These are phyloP conservation scores for Mariannaea sp. DNA, from an alignment of 2,329 filamentous ascomycete genomes.

Conservation along the genomic window DNA sequence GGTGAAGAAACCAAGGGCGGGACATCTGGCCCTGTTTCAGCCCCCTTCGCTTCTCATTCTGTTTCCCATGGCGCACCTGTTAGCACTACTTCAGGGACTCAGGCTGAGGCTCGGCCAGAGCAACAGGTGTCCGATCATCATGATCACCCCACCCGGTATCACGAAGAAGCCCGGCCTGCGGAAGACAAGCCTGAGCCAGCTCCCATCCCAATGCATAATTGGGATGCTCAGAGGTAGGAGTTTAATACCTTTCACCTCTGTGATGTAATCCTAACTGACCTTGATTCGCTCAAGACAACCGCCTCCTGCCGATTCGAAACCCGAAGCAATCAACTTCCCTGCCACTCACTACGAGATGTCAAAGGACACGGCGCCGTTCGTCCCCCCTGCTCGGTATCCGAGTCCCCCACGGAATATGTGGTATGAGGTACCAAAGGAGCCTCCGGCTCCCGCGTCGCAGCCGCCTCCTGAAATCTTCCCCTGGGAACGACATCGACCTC, in stretches of 20 bases:
- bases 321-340: slow-evolving; percentile 86
- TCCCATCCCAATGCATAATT: slow-evolving; percentile 44
- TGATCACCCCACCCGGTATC: slow-evolving; percentile 15
- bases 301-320: slow-evolving; percentile 69
- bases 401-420: slow-evolving; percentile 87
- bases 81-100: slow-evolving; percentile 50
- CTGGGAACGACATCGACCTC: slow-evolving; percentile 76
- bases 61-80: slow-evolving; percentile 41
- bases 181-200: slow-evolving; percentile 33
- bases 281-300: slow-evolving; percentile 55
- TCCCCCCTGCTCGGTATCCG: slow-evolving; percentile 76
- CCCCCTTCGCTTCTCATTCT: slow-evolving; percentile 27
- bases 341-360: slow-evolving; percentile 83
- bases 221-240: slow-evolving; percentile 61
- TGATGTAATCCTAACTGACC: slow-evolving; percentile 17
- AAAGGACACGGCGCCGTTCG: slow-evolving; percentile 72
- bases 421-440: slow-evolving; percentile 76
- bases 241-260: slow-evolving; percentile 1
- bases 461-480: slow-evolving; percentile 79
- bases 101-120: slow-evolving; percentile 55
- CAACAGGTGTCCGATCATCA: slow-evolving; percentile 33
- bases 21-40: slow-evolving; percentile 24
- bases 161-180: slow-evolving; percentile 22
- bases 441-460: slow-evolving; percentile 58
- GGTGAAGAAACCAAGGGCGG: slow-evolving; percentile 21